Base-by-base conservation (phyloP, 371 early-diverging fungal species). In the Lichtheimia ornata region DNA sequence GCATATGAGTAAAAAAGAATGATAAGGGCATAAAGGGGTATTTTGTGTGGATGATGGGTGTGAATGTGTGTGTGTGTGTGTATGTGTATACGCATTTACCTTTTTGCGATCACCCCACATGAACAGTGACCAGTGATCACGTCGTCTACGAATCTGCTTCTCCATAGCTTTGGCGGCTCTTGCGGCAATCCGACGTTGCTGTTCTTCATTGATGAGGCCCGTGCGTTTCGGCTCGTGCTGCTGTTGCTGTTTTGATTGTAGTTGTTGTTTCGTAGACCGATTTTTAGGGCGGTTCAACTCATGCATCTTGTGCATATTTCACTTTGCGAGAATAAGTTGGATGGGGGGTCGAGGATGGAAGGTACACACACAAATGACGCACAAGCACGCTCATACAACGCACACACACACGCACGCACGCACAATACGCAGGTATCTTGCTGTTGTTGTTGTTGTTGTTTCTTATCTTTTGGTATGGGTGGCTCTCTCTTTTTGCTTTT, bases 41-140 rank as follows among this genome's bases (percentile, higher is more conserved):
- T 7, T 28, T 7, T 28, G 28, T 28, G 28, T 35, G 11, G 9
- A 6, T 22, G 22, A 22, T 22, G 12, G 12, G 3, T 43, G 50
- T 3, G 5, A 14, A 17, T 17, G 25, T 24, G 25, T 51, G 9
- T 5, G 5, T 25, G 51, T 17, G 40, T 18, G 30, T 7, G 9
- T 5, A 1, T 25, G 51, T 17, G 40, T 18, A 35, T 7, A 50
- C 25, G 15, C n/a, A 17, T 63, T 53, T 63, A 75, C 76, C 73
- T 73, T 76, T 56, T 68, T 67, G 55, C 64, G 63, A 61, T 71
- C 75, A 17, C 74, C 74, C 77, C 77, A 77, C 51, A 70, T 64
- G 63, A 70, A 60, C 9, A 64, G 57, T 40, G 73, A 70, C 51
- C 69, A 58, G 58, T 68, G 70, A 56, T 69, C 66, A 14, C 67